Conservation (phyloP, 805 yeast species). For the Yarrowia osloensis region DNA sequence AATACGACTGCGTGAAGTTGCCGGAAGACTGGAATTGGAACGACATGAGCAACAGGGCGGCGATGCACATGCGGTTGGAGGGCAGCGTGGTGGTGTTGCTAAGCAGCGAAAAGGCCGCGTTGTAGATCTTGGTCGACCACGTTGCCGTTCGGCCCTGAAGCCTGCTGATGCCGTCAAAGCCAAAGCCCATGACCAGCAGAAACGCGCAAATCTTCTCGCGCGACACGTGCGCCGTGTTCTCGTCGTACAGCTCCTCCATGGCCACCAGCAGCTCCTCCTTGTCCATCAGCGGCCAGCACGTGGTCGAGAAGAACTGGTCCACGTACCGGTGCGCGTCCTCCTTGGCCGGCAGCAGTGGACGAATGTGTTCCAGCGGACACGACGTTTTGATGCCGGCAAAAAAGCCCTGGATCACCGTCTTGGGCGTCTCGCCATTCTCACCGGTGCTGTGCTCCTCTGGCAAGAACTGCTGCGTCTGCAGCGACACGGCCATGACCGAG, state of each 20-base stretch:
- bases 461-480: conserved; percentile 6
- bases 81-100: conserved; percentile 7
- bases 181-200: conserved; percentile 14
- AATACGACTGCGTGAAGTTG: conserved; percentile 6
- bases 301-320: conserved; percentile 11
- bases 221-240: background rate
- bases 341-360: conserved; percentile 2
- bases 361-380: conserved; percentile 12
- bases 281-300: conserved; percentile 15
- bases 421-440: background rate
- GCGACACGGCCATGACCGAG: conserved; percentile 6
- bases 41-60: conserved; percentile 9
- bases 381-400: conserved; percentile 8
- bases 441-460: conserved; percentile 7
- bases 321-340: conserved; percentile 7
- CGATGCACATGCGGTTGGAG: conserved; percentile 1
- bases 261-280: conserved; percentile 16
- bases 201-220: conserved; percentile 20
- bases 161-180: background rate
- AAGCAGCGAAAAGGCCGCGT: conserved; percentile 2
- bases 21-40: conserved; percentile 21
- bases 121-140: conserved; percentile 24
- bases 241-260: conserved; percentile 15
- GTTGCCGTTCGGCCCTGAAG: conserved; percentile 14
- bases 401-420: conserved; percentile 4